Conservation (phyloP, 2,329 filamentous ascomycete species). For the Sclerotinia sclerotiorum region DNA sequence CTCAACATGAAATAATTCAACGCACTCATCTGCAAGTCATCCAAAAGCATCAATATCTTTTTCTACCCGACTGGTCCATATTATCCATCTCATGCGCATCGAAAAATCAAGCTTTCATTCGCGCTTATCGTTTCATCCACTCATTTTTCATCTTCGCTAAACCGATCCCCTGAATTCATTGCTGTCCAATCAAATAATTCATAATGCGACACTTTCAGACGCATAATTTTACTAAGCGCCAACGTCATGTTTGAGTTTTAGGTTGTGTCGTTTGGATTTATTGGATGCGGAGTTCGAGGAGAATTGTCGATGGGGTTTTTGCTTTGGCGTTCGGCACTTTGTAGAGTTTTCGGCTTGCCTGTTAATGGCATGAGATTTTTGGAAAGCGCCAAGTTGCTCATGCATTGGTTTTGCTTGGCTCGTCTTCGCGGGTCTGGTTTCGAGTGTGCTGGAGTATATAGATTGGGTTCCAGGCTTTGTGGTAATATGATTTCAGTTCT, state of each 20-base stretch:
- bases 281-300: background rate
- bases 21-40: background rate
- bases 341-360: background rate
- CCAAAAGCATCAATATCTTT: background rate
- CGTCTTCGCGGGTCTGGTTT: background rate
- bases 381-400: slow-evolving; percentile 3
- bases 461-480: background rate
- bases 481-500: background rate
- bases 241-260: slow-evolving; percentile 2
- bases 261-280: background rate
- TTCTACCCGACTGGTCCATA: background rate
- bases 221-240: slow-evolving; percentile 8
- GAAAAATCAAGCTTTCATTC: slow-evolving; percentile 6
- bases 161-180: slow-evolving; percentile 4
- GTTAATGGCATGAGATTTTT: background rate
- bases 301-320: background rate
- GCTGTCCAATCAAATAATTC: slow-evolving; percentile 11
- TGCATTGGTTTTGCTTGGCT: background rate
- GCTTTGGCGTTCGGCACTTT: background rate
- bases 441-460: slow-evolving; percentile 4
- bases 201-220: background rate
- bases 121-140: slow-evolving; percentile 17
- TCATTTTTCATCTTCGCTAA: slow-evolving; percentile 6
- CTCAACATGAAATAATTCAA: background rate
- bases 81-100: background rate